phyloP scores from a whole-genome alignment of 768 basidiomycete genomes.

The Russula olivacea region DNA sequence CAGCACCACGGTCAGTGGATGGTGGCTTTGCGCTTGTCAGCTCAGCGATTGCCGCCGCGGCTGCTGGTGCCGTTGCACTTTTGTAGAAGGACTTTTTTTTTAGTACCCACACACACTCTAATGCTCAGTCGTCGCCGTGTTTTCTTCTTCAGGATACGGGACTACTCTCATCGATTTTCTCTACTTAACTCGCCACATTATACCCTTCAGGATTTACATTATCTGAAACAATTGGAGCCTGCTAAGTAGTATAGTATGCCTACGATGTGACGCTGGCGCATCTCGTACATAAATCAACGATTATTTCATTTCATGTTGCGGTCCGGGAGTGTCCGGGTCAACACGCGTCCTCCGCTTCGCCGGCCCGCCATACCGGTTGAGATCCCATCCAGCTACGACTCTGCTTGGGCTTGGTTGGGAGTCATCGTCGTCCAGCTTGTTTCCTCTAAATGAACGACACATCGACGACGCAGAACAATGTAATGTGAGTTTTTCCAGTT shows the following conservation, averaged over 20 bases:
- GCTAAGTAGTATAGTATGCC: conserved; percentile 1
- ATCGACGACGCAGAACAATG: neutral
- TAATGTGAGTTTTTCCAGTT: conserved; percentile 7
- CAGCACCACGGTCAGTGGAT: conserved; percentile 29
- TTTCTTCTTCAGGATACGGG: conserved; percentile 7
- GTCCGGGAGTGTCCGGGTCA: too few species aligned
- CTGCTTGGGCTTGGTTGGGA: too few species aligned
- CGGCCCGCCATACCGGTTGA: too few species aligned
- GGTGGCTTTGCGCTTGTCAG: conserved; percentile 31
- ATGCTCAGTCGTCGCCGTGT: neutral
- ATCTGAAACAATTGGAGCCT: conserved; percentile 1
- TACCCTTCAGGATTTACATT: conserved; percentile 14
- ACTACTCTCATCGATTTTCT: neutral
- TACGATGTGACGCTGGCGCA: too few species aligned
- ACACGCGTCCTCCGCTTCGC: neutral
- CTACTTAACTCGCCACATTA: conserved; percentile 15
- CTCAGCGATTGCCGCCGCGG: conserved; percentile 33
- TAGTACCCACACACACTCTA: neutral
- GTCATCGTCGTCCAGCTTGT: too few species aligned
- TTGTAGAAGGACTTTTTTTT: conserved; percentile 19
- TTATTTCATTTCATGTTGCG: too few species aligned
- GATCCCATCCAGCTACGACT: too few species aligned
- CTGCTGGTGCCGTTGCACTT: conserved; percentile 32
- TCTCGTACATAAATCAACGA: too few species aligned
- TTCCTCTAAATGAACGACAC: neutral